Conservation (phyloP, 2,329 filamentous ascomycete genomes). For the Aspergillus tamarii region DNA sequence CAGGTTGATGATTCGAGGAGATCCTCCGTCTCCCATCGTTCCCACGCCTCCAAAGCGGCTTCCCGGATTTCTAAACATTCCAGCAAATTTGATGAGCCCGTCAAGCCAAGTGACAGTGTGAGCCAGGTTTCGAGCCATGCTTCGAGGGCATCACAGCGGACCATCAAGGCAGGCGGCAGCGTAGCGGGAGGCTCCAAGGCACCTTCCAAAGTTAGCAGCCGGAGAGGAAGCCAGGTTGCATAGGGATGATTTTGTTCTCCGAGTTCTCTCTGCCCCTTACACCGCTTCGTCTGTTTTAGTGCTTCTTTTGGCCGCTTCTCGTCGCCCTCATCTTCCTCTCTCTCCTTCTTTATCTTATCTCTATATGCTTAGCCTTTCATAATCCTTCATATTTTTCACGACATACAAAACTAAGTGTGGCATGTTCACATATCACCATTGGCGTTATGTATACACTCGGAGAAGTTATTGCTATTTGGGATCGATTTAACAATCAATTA, state of each 20-base stretch:
- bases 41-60: conserved; percentile 31
- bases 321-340: neutral
- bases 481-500: neutral
- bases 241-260: conserved; percentile 14
- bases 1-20: conserved; percentile 56
- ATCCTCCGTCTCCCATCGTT: conserved; percentile 31
- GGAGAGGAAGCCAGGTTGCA: conserved; percentile 32
- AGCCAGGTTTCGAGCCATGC: conserved; percentile 42
- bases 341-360: neutral
- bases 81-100: conserved; percentile 43
- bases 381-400: neutral
- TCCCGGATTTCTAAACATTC: conserved; percentile 34
- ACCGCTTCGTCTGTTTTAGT: too few species aligned
- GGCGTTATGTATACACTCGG: neutral
- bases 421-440: neutral
- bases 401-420: neutral
- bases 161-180: conserved; percentile 35
- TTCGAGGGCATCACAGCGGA: conserved; percentile 33
- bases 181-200: conserved; percentile 25
- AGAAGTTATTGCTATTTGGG: neutral
- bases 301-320: neutral
- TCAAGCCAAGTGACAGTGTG: conserved; percentile 43
- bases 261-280: neutral
- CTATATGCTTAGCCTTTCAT: neutral
- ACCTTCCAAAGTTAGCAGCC: conserved; percentile 33